phyloP scores from a whole-genome alignment of 306 rosid species.

The Cicer pinnatifidum region DNA sequence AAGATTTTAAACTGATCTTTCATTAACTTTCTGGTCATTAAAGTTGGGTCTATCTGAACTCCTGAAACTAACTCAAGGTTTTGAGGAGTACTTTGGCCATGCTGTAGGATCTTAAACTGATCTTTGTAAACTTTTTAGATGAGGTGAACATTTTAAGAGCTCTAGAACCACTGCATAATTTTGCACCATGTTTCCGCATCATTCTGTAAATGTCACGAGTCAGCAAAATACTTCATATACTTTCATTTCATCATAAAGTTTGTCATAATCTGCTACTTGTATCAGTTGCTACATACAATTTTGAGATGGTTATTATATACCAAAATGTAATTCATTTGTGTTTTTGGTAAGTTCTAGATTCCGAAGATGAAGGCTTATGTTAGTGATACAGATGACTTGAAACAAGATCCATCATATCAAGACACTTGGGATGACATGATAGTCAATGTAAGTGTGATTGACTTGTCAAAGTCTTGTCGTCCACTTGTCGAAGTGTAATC shows the following conservation, averaged over 20 bases:
- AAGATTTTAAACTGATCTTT: neutral
- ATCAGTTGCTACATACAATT: constrained; percentile 28
- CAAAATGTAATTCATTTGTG: constrained; percentile 61
- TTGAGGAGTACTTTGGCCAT: constrained; percentile 18
- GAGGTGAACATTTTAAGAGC: constrained; percentile 1
- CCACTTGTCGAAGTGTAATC: constrained; percentile 11
- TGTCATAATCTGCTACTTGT: constrained; percentile 24
- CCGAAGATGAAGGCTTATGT: constrained; percentile 99
- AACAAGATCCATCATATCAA: constrained; percentile 82
- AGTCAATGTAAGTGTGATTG: constrained; percentile 70
- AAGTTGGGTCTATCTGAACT: neutral
- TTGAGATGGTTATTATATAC: constrained; percentile 37
- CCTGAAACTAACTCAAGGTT: neutral
- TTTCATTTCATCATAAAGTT: constrained; percentile 24
- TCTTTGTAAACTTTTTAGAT: neutral
- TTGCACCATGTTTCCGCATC: constrained; percentile 11
- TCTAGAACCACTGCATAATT: constrained; percentile 8
- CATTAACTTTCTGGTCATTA: neutral
- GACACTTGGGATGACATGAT: constrained; percentile 99
- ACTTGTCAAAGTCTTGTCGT: constrained; percentile 27
- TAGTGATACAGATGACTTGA: constrained; percentile 95
- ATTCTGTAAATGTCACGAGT: constrained; percentile 14
- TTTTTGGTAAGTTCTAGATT: constrained; percentile 95
- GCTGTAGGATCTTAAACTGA: constrained; percentile 7
- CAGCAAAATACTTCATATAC: constrained; percentile 16